Conservation (phyloP, 2,329 filamentous ascomycete species). For the Didymella lethalis region DNA sequence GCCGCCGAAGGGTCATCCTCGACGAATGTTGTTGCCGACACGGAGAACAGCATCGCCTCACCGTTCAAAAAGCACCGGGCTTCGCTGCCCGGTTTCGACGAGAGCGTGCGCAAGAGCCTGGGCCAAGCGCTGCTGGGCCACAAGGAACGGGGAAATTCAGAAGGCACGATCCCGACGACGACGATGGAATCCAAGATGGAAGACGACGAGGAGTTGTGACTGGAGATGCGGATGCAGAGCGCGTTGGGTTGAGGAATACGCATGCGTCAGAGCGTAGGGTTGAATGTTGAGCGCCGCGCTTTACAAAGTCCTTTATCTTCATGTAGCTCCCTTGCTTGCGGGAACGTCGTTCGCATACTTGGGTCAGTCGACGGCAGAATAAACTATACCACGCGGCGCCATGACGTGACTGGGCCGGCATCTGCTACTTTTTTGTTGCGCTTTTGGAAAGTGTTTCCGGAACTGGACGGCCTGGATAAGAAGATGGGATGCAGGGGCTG, state of each 20-base stretch:
- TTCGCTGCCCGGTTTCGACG: conserved; percentile 62
- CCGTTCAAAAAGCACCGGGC: conserved; percentile 79
- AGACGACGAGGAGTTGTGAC: conserved; percentile 57
- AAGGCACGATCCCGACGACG: conserved; percentile 36
- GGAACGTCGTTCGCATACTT: no score
- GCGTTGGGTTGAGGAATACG: conserved; percentile 28
- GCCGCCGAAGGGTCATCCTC: conserved; percentile 36
- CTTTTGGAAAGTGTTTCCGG: conserved; percentile 9
- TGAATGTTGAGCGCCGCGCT: not conserved
- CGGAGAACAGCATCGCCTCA: conserved; percentile 67
- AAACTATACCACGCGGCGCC: conserved; percentile 25
- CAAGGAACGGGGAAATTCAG: conserved; percentile 47
- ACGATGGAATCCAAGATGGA: conserved; percentile 48
- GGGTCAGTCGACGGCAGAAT: no score
- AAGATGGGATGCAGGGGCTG: not conserved
- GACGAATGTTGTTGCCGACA: conserved; percentile 37
- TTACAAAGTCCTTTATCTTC: not conserved
- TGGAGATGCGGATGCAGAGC: conserved; percentile 35
- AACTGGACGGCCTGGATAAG: conserved; percentile 11
- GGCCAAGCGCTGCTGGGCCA: conserved; percentile 44
- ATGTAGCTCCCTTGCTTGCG: not conserved
- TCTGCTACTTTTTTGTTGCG: conserved; percentile 14
- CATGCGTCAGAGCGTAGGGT: conserved; percentile 20
- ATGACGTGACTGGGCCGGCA: conserved; percentile 15
- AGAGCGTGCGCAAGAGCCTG: conserved; percentile 51